phyloP scores from a whole-genome alignment of 768 basidiomycete genomes.

The Boletus tomentosulus region DNA sequence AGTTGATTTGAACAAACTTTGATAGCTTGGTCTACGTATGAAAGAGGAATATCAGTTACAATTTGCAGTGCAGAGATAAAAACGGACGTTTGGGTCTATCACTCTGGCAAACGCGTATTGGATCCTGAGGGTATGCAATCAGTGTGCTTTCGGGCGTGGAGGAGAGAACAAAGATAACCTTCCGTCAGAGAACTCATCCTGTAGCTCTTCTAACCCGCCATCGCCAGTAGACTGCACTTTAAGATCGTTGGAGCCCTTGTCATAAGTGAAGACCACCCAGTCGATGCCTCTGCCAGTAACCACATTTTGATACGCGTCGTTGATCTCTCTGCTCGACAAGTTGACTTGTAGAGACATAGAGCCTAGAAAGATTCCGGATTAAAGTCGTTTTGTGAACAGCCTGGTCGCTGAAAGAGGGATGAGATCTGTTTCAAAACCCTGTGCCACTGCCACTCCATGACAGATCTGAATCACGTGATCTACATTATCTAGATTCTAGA shows the following conservation, averaged over 20 bases:
- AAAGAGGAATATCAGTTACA: neutral
- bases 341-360: constrained; percentile 78
- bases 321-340: constrained; percentile 67
- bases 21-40: constrained; percentile 76
- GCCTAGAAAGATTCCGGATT: too few relatives aligned
- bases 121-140: constrained; percentile 49
- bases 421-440: too few relatives aligned
- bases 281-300: constrained; percentile 63
- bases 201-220: constrained; percentile 85
- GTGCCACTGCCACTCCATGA: neutral
- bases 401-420: neutral
- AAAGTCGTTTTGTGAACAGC: neutral
- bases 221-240: constrained; percentile 83
- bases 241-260: constrained; percentile 78
- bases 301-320: constrained; percentile 71
- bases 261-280: constrained; percentile 79
- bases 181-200: constrained; percentile 95
- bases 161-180: constrained; percentile 41
- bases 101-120: constrained; percentile 92
- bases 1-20: constrained; percentile 94
- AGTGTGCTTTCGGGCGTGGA: constrained; percentile 3
- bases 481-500: too few relatives aligned
- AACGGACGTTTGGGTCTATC: constrained; percentile 73
- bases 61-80: neutral
- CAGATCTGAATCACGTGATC: constrained; percentile 15